Base-by-base conservation (phyloP, 2,329 filamentous ascomycete genomes). In the Stagonosporopsis chrysanthemi region DNA sequence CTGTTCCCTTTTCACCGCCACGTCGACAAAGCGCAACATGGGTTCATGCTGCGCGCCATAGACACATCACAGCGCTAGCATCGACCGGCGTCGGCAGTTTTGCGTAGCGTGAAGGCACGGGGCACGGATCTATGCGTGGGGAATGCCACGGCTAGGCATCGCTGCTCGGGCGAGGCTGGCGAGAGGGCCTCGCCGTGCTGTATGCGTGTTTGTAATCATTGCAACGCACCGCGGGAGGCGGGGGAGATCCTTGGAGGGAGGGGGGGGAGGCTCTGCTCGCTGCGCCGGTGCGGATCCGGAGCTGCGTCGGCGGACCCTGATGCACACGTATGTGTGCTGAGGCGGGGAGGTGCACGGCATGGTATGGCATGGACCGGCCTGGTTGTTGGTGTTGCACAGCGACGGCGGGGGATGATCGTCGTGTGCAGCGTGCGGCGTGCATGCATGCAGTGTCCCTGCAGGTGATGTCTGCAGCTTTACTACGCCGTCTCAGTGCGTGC, bases 31-130 rank as follows among this genome's bases (percentile, higher is more conserved):
- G 50, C 6, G 28, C 36, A 53, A 46, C 42, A 46, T 46, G 42
- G 36, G 50, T 33, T 41, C 43, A 38, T 33, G 42, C 35, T 22
- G 35, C 17, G 22, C 44, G 44, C 51, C 36, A 40, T 11, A 36
- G 19, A 54, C 51, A 42, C 51, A 48, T 48, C 29, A 54, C 43
- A 38, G 28, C 43, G 36, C 22, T 36, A 42, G 51, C 51, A 54
- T 44, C 35, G 41, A 38, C 42, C 23, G 22, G 29, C 24, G 31
- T 15, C 31, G 31, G 31, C 31, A 33, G 31, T 33, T 33, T 5
- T 33, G 14, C 3, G 31, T n/a, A n/a, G 31, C 14, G 31, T 4
- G 31, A 14, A 9, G 29, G 29, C 19, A 19, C 19, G 19, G 19
- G 19, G 19, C 19, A 19, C 3, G 19, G 19, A 19, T 19, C 19